Evolutionary conservation across 768 basidiomycete genomes (phyloP).

Genomic region (Lepiota brunneoincarnata): DNA sequence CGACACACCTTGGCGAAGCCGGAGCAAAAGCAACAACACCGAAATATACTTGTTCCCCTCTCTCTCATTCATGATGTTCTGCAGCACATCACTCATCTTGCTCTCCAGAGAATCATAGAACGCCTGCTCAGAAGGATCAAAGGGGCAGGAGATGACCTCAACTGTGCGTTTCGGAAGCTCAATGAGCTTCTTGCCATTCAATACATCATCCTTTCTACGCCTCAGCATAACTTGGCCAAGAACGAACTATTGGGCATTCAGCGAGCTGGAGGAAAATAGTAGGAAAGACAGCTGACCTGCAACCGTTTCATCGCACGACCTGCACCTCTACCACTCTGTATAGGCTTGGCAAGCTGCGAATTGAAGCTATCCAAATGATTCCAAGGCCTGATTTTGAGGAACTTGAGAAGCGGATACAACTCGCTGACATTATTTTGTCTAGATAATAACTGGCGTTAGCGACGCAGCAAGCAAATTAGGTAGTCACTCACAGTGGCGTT

Average conservation of each 20-base stretch:
- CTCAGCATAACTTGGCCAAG: constrained; percentile 88
- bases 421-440: constrained; percentile 93
- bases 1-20: constrained; percentile 81
- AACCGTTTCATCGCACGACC: constrained; percentile 78
- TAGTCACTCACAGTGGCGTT: constrained; percentile 59
- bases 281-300: constrained; percentile 45
- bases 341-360: constrained; percentile 71
- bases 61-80: constrained; percentile 59
- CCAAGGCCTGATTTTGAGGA: constrained; percentile 80
- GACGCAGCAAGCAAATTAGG: constrained; percentile 16
- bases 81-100: constrained; percentile 63
- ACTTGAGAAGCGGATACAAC: constrained; percentile 85
- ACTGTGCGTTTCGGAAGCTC: constrained; percentile 76
- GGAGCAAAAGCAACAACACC: constrained; percentile 68
- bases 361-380: constrained; percentile 82
- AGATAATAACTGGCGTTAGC: constrained; percentile 24
- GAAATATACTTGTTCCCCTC: constrained; percentile 65
- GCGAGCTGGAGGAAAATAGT: not conserved
- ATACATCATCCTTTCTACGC: constrained; percentile 67
- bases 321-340: constrained; percentile 63
- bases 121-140: constrained; percentile 69
- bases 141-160: constrained; percentile 70
- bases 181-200: constrained; percentile 82
- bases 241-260: constrained; percentile 50
- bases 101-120: constrained; percentile 78